A percentile compares a stretch with the other conserved stretches of the same genome.
These are phyloP conservation scores for Pichia sp. DNA, from an alignment of 1,139 yeast genomes.

Conservation along the genomic window DNA sequence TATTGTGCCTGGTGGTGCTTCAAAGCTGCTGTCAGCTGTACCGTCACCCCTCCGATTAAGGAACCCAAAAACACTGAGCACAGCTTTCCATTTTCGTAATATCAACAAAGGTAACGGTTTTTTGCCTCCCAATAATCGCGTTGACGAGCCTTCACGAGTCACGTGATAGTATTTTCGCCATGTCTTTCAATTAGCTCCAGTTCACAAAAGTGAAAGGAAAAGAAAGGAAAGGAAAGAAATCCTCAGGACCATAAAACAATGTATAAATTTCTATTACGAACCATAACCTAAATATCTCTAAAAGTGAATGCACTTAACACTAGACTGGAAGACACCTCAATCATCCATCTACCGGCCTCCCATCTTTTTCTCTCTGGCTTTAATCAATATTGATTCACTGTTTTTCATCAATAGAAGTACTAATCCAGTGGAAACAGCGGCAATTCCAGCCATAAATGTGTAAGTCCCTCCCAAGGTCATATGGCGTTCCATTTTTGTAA, in stretches of 20 bases:
- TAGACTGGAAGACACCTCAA: background rate
- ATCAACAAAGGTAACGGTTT: background rate
- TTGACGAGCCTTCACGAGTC: background rate
- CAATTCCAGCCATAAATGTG: conserved; percentile 48
- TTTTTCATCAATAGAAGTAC: conserved; percentile 18
- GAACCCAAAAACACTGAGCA: background rate
- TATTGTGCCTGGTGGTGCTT: too few species aligned
- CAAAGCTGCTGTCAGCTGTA: background rate
- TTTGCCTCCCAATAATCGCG: background rate
- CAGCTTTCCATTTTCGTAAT: background rate
- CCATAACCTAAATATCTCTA: too few species aligned
- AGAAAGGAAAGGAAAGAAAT: too few species aligned
- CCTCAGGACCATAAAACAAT: too few species aligned
- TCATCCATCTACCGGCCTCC: background rate
- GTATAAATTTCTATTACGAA: too few species aligned
- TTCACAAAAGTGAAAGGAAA: too few species aligned
- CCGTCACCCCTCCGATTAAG: background rate
- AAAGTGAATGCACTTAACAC: background rate
- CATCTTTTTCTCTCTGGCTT: conserved; percentile 1
- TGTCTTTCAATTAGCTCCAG: too few species aligned
- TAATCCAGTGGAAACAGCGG: conserved; percentile 20
- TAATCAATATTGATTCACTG: conserved; percentile 17
- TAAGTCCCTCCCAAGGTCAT: conserved; percentile 64
- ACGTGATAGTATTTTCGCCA: too few species aligned
- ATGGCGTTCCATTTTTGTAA: conserved; percentile 48